Evolutionary conservation across 768 basidiomycete genomes (phyloP).

Genomic region (Panaeolus papilionaceus): DNA sequence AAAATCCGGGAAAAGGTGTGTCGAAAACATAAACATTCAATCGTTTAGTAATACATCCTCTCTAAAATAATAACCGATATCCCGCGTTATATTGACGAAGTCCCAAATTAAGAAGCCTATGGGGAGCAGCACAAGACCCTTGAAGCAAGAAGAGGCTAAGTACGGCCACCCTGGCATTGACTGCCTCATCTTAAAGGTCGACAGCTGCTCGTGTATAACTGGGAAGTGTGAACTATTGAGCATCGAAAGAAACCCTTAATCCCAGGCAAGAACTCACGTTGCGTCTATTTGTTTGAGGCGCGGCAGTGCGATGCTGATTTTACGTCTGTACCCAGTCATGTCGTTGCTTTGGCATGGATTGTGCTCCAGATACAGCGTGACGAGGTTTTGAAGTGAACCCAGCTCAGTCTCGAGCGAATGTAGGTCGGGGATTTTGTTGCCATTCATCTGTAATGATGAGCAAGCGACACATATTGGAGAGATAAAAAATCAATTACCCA

Average conservation of each 20-base stretch:
- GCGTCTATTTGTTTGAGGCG: constrained; percentile 96
- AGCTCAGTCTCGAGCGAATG: constrained; percentile 73
- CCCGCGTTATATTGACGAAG: not conserved
- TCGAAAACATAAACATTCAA: too few species aligned
- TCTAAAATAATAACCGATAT: not conserved
- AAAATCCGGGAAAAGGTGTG: too few species aligned
- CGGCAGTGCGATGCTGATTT: constrained; percentile 87
- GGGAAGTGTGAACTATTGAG: not conserved
- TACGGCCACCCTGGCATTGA: too few species aligned
- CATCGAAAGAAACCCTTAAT: not conserved
- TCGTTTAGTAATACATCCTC: not conserved
- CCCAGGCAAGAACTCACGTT: constrained; percentile 63
- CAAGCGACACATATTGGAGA: not conserved
- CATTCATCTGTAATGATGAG: constrained; percentile 66
- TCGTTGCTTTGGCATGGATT: constrained; percentile 91
- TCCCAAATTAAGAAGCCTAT: too few species aligned
- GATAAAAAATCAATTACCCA: constrained; percentile 68
- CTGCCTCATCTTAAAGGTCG: not conserved
- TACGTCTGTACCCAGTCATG: constrained; percentile 81
- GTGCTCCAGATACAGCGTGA: constrained; percentile 93
- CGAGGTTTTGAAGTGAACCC: constrained; percentile 60
- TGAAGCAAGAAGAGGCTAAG: too few species aligned
- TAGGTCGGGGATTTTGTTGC: constrained; percentile 83
- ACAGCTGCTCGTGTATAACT: constrained; percentile 4
- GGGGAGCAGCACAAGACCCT: too few species aligned